Evolutionary conservation across 441 rosid species (phyloP).

Genomic region (Euphorbia schlechtendalii): DNA sequence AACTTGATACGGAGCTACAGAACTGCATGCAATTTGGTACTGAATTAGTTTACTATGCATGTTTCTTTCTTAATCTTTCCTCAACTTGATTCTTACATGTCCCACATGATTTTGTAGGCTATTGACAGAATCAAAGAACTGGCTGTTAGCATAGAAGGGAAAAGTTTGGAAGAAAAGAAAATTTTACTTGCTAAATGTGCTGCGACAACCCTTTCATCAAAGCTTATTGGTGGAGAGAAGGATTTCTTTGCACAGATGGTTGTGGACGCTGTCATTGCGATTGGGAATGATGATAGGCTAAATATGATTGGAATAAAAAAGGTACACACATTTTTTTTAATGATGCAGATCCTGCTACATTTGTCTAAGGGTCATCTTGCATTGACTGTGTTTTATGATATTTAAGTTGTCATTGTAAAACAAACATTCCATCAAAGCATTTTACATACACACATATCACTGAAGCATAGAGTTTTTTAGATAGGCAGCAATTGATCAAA

Average conservation of each 20-base stretch:
- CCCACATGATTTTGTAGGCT: slow-evolving; percentile 41
- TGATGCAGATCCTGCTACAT: too few relatives aligned
- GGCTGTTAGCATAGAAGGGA: slow-evolving; percentile 90
- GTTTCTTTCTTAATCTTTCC: not conserved
- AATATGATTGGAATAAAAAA: slow-evolving; percentile 90
- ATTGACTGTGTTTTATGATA: too few relatives aligned
- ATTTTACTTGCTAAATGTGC: slow-evolving; percentile 84
- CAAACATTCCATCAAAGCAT: not conserved
- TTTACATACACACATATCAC: not conserved
- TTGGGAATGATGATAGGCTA: slow-evolving; percentile 73
- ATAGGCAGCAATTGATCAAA: not conserved
- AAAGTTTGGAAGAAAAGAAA: slow-evolving; percentile 91
- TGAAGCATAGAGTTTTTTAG: not conserved
- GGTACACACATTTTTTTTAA: slow-evolving; percentile 34
- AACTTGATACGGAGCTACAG: slow-evolving; percentile 87
- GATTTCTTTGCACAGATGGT: slow-evolving; percentile 93
- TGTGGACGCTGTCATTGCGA: slow-evolving; percentile 89
- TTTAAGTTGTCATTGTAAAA: not conserved
- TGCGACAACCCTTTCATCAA: slow-evolving; percentile 90
- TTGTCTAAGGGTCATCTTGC: too few relatives aligned
- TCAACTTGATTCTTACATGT: not conserved
- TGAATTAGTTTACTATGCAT: not conserved
- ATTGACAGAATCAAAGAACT: slow-evolving; percentile 75
- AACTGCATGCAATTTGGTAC: slow-evolving; percentile 65
- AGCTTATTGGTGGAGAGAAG: slow-evolving; percentile 96